Conservation (phyloP, 352 stramenopile species). For the Phytophthora pseudosyringae region DNA sequence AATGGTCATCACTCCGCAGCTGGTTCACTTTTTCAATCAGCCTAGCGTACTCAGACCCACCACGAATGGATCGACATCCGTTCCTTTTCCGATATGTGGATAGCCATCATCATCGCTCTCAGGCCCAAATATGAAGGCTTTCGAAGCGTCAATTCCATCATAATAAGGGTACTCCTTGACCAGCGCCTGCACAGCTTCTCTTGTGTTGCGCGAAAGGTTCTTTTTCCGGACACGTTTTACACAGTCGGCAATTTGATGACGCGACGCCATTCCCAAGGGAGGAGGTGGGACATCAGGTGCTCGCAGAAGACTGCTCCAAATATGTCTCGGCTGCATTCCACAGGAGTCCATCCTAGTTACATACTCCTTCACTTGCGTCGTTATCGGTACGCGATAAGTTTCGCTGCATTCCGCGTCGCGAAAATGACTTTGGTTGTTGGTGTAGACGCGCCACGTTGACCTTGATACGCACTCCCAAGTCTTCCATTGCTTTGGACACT, state of each 20-base stretch:
- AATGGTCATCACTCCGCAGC: background rate
- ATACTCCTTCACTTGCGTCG: slow-evolving; percentile 2
- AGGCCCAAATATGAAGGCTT: background rate
- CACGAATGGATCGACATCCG: slow-evolving; percentile 1
- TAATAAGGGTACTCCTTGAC: slow-evolving; percentile 4
- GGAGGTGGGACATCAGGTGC: background rate
- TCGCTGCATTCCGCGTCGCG: too few species aligned
- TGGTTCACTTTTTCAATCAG: slow-evolving; percentile 5
- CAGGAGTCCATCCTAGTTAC: slow-evolving; percentile 8
- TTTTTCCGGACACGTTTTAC: slow-evolving; percentile 1
- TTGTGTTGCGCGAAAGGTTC: slow-evolving; percentile 7
- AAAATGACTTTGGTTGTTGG: too few species aligned
- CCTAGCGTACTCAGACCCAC: background rate
- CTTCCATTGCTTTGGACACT: too few species aligned
- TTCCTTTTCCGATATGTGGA: slow-evolving; percentile 3
- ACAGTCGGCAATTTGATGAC: background rate
- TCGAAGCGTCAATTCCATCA: slow-evolving; percentile 1
- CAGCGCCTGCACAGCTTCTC: background rate
- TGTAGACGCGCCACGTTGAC: too few species aligned
- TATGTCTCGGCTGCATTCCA: background rate
- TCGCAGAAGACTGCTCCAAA: slow-evolving; percentile 10
- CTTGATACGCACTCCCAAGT: too few species aligned
- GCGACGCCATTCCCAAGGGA: background rate
- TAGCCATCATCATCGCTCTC: slow-evolving; percentile 5
- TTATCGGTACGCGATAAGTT: background rate